Conservation (phyloP, 441 rosid species). For the Bocquillonia castaneifolia region DNA sequence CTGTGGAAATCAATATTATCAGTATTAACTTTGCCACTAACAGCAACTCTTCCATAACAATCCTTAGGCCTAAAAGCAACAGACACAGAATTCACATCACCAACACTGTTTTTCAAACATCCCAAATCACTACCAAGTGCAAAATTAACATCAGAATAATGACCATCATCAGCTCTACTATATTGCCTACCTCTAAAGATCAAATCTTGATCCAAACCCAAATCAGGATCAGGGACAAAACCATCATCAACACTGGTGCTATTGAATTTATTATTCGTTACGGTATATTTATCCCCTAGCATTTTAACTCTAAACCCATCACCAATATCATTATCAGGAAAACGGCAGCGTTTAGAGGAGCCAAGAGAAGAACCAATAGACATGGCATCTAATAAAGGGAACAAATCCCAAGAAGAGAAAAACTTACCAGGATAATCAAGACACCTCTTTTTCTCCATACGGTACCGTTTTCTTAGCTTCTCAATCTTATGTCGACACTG, state of each 20-base stretch:
- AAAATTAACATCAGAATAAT: constrained; percentile 21
- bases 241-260: not conserved
- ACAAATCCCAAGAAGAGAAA: constrained; percentile 77
- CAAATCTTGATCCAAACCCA: constrained; percentile 17
- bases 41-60: constrained; percentile 15
- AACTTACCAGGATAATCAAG: constrained; percentile 64
- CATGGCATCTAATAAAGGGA: constrained; percentile 74
- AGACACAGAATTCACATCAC: constrained; percentile 23
- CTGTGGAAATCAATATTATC: constrained; percentile 30
- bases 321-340: constrained; percentile 21
- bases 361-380: constrained; percentile 55
- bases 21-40: constrained; percentile 30
- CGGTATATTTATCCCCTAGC: constrained; percentile 6
- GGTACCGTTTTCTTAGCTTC: constrained; percentile 78
- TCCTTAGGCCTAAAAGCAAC: constrained; percentile 27
- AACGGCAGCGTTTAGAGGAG: constrained; percentile 26
- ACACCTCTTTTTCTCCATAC: constrained; percentile 74
- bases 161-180: constrained; percentile 24
- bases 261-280: not conserved
- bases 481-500: constrained; percentile 96
- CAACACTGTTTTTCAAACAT: constrained; percentile 23
- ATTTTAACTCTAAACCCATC: constrained; percentile 36
- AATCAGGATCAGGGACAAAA: constrained; percentile 10
- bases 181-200: constrained; percentile 25
- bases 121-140: constrained; percentile 29